Percentiles rank a stretch among this genome's conserved stretches.
phyloP scores from a whole-genome alignment of 2,329 filamentous ascomycete species.

The Exophiala phaeomuriformis region DNA sequence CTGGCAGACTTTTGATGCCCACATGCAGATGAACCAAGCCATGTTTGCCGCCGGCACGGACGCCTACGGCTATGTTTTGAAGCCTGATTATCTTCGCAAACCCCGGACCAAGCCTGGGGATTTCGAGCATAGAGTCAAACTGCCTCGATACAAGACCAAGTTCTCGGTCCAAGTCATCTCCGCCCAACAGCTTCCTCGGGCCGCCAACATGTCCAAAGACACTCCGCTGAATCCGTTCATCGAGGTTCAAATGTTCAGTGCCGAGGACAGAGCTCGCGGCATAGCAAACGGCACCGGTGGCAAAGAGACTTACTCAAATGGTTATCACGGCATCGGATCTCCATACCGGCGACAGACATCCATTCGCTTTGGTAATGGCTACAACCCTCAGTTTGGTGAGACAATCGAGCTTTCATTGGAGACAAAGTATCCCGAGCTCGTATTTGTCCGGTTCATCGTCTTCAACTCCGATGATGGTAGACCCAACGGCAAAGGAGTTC shows the following conservation, averaged over 20 bases:
- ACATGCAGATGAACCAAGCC: slow-evolving; percentile 92
- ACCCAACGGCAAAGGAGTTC: slow-evolving; percentile 56
- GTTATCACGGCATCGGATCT: slow-evolving; percentile 59
- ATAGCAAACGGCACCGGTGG: slow-evolving; percentile 60
- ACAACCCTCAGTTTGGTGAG: slow-evolving; percentile 82
- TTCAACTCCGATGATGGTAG: slow-evolving; percentile 76
- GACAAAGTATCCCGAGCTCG: slow-evolving; percentile 88
- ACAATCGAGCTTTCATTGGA: slow-evolving; percentile 72
- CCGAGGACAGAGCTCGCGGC: slow-evolving; percentile 80
- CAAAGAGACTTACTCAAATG: slow-evolving; percentile 55
- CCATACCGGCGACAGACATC: slow-evolving; percentile 72
- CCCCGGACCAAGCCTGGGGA: slow-evolving; percentile 24
- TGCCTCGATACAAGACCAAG: slow-evolving; percentile 51
- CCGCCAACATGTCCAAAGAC: slow-evolving; percentile 62
- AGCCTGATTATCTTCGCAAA: slow-evolving; percentile 71
- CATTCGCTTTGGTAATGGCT: slow-evolving; percentile 80
- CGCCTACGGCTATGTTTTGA: slow-evolving; percentile 84
- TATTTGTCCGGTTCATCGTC: slow-evolving; percentile 89
- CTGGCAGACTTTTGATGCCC: slow-evolving; percentile 95
- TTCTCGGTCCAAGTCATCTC: slow-evolving; percentile 88
- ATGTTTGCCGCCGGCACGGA: slow-evolving; percentile 93
- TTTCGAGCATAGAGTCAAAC: slow-evolving; percentile 32
- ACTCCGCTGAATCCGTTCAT: slow-evolving; percentile 84
- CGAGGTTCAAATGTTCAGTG: slow-evolving; percentile 88
- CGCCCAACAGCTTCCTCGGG: slow-evolving; percentile 86